phyloP scores from a whole-genome alignment of 225 moss, liverwort and hornwort genomes.

The Marchantia paleacea region DNA sequence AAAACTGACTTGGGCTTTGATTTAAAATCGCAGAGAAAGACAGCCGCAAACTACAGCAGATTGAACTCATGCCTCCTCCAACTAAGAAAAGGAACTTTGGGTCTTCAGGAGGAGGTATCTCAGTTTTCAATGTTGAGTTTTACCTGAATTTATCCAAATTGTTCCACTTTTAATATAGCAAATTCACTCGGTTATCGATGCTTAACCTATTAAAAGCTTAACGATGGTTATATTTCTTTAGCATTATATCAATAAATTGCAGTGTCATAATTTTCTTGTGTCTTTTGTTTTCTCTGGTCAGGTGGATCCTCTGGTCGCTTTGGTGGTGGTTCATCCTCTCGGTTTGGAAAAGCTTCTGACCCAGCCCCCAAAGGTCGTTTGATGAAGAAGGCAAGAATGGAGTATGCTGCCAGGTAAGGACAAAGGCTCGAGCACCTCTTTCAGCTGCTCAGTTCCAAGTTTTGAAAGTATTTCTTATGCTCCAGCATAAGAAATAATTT shows the following conservation, averaged over 20 bases:
- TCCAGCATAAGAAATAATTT: neutral
- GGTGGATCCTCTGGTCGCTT: neutral
- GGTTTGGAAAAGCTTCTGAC: constrained; percentile 38
- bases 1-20: neutral
- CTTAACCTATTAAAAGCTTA: no score
- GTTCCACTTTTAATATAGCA: no score
- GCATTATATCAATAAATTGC: neutral
- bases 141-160: neutral
- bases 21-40: constrained; percentile 58
- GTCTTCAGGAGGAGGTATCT: constrained; percentile 40
- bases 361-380: constrained; percentile 52
- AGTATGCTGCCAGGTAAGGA: constrained; percentile 69
- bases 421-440: neutral
- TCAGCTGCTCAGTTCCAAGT: neutral
- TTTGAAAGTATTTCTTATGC: neutral
- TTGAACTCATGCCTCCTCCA: constrained; percentile 73
- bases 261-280: neutral
- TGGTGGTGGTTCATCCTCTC: constrained; percentile 40
- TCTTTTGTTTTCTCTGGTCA: neutral
- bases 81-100: constrained; percentile 55
- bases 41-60: constrained; percentile 65
- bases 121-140: neutral
- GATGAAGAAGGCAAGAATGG: constrained; percentile 88
- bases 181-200: no score
- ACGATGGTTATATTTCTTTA: neutral